Base-by-base conservation (phyloP, 2,329 filamentous ascomycete genomes). In the Paraphaeosphaeria sporulosa region DNA sequence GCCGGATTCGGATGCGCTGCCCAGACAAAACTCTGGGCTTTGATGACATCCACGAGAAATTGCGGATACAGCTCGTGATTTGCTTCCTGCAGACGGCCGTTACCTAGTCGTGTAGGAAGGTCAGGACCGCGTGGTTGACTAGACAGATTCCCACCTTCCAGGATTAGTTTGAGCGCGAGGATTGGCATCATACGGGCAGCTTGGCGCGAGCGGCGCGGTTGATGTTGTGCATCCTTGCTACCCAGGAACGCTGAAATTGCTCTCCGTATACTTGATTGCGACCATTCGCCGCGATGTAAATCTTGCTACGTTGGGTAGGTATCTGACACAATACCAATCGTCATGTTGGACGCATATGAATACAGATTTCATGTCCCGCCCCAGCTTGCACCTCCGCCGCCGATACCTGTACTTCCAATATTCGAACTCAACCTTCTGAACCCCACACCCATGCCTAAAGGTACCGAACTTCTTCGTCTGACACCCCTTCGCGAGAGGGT, bases 341-440 rank as follows among this genome's bases (percentile, higher is more conserved):
- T 47, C 44, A 27, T 47, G 17, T 9, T 8, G 38, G 4, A n/a
- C 13, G n/a, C 13, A 17, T 21, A 10, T 52, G 43, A 1, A 3
- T 15, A 30, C 15, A 13, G 10, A 10, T 1, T 19, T 65, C 52
- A 66, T 27, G 63, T 68, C 17, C 75, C 76, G 47, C 75, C 74
- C 72, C 75, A 76, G 49, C 72, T 76, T 30, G 71, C 65, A 3
- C 75, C 74, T 13, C 65, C 69, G n/a, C 64, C 68, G 1, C 75
- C 75, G 53, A 76, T 64, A 10, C 77, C 77, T 10, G 73, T 76
- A 55, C 68, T 75, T 4, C 80, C 81, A 30, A 83, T 59, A 61
- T 83, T 83, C 32, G 80, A 81, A 60, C 80, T 82, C 56, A 79
- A 76, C 25, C 80, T 63, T 50, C 79, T 73, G 48, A 83, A 81